Base-by-base conservation (phyloP, 2,329 filamentous ascomycete species). In the Dothidotthia symphoricarpi region DNA sequence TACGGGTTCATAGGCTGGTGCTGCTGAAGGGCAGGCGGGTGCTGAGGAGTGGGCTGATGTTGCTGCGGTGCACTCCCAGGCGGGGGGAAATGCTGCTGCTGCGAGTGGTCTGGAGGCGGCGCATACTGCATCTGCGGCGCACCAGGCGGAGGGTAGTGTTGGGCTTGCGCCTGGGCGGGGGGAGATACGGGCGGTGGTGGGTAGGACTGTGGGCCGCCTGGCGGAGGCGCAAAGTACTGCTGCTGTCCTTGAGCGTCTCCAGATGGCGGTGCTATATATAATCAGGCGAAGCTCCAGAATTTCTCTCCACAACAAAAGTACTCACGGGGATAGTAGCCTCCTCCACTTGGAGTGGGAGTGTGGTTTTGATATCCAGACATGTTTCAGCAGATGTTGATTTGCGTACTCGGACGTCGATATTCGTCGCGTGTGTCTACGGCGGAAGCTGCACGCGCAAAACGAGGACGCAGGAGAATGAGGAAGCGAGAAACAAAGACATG, bases 181-280 rank as follows among this genome's bases (percentile, higher is more conserved):
- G 59, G 56, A 28, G 51, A 58, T 14, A 56, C 43, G 2, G 65
- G 62, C 13, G 68, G 68, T 6, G 59, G 63, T 35, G 59, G 60
- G 49, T 65, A 22, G 5, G 19, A 66, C 34, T 59, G 47, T 34
- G 54, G 57, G 41, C 51, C 49, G 13, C 53, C 55, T 16, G 61
- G 50, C 14, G 68, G 69, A 37, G 67, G 66, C 15, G 66, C 51
- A 40, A 64, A 70, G 48, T 64, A 63, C 35, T 67, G 63, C 43
- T 66, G 63, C 41, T 64, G 58, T 15, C 46, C 47, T 34, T 58
- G 59, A 57, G 61, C 61, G 38, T 59, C 59, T 39, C 45, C 51
- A 27, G 41, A 36, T 25, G 63, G 61, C 34, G 63, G 62, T 19
- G 63, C 63, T 65, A 34, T 10, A 26, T 30, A 25, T 10, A 27